Base-by-base conservation (phyloP, 306 rosid genomes). In the Cucurbita moschata region DNA sequence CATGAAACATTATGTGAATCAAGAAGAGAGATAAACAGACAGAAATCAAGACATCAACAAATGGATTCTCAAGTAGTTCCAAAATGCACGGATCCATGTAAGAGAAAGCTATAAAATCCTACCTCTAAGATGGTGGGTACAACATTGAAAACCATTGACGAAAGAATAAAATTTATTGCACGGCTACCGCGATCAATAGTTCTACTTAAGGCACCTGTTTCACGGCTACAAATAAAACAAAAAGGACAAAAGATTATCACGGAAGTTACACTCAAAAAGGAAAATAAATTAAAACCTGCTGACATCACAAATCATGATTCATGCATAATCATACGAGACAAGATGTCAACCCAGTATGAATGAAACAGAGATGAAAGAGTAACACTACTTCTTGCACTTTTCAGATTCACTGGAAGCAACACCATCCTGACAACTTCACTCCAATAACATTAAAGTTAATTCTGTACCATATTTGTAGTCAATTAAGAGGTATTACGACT, bases 111-210 rank as follows among this genome's bases (percentile, higher is more conserved):
- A 65, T 60, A 53, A 69, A 77, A 23, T 35, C 88, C 14, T 50
- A 94, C 99, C 99, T 94, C 99, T 77, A 94, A 83, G 82, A 94
- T 69, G 75, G 99, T 94, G 80, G 99, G 99, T 44, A 86, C 95
- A 72, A 94, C 86, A 71, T 91, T 91, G 91, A 94, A 94, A 80
- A 94, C 97, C 99, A 94, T 91, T 74, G 99, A 56, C 9, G 96
- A 94, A 69, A 94, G 96, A 80, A 94, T 91, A 82, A 91, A 94
- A 81, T 88, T 94, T 84, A 94, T 94, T 19, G 92, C 96, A 15
- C 99, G 97, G 82, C 96, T 94, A 74, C 99, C 99, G 63, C 99
- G 99, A 80, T 94, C 99, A 77, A 94, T 94, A 68, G 86, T 94
- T 89, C 97, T 86, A 85, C 84, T 89, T 66, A 94, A 80, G 52